These are phyloP conservation scores for Phytophthora uliginosa DNA, from an alignment of 352 stramenopile species.

Conservation along the genomic window DNA sequence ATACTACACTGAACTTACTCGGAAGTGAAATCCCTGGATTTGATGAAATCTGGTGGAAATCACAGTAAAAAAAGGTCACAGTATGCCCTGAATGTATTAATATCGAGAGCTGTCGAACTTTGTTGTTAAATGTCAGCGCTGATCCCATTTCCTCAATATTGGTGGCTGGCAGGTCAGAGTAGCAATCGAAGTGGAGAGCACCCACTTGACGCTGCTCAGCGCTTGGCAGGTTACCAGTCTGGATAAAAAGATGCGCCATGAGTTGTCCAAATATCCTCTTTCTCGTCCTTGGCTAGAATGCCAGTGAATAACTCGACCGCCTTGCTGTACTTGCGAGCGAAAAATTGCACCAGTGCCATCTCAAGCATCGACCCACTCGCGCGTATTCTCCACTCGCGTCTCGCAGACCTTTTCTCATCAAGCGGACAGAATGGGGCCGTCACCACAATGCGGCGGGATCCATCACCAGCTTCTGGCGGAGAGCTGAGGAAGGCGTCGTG, in stretches of 20 bases:
- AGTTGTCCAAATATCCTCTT: not conserved
- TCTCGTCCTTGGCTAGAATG: not conserved
- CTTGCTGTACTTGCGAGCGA: not conserved
- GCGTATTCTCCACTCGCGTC: conserved; percentile 8
- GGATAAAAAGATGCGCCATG: not conserved
- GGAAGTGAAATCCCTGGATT: too few species aligned
- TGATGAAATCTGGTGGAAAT: too few species aligned
- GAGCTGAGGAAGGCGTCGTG: conserved; percentile 14
- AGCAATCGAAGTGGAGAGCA: not conserved
- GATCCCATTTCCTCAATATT: not conserved
- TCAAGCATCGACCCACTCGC: conserved; percentile 4
- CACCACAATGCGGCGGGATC: conserved; percentile 5
- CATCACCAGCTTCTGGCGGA: not conserved
- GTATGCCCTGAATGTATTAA: too few species aligned
- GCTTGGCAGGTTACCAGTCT: not conserved
- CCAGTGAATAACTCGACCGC: not conserved
- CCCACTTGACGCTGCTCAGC: not conserved
- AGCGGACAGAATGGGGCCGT: conserved; percentile 1
- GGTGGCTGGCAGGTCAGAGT: not conserved
- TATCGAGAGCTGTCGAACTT: too few species aligned
- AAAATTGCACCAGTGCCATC: conserved; percentile 9
- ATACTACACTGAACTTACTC: too few species aligned
- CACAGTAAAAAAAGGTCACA: too few species aligned
- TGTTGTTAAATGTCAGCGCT: not conserved
- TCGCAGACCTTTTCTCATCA: conserved; percentile 2